Conservation (phyloP, 495 filamentous ascomycete species). For the Trichoderma asperelloides region DNA sequence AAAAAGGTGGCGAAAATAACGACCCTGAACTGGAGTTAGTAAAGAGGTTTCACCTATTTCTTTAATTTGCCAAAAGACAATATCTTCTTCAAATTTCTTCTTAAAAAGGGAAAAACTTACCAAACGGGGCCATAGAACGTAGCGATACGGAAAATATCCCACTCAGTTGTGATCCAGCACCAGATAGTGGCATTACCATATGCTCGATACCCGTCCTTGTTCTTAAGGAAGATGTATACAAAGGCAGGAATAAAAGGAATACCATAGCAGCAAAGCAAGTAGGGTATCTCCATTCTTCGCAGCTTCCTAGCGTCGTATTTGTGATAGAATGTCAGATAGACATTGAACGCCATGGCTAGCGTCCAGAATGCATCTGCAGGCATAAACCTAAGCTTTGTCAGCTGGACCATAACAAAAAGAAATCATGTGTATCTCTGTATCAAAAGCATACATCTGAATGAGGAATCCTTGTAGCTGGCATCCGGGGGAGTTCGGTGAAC, state of each 20-base stretch:
- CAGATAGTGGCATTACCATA: slow-evolving; percentile 77
- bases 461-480: slow-evolving; percentile 75
- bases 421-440: not conserved
- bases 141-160: slow-evolving; percentile 66
- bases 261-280: slow-evolving; percentile 66
- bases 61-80: not conserved
- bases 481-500: slow-evolving; percentile 37
- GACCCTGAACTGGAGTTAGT: slow-evolving; percentile 20
- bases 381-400: slow-evolving; percentile 49
- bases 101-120: slow-evolving; percentile 29
- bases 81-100: not conserved
- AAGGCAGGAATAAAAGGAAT: slow-evolving; percentile 64
- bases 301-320: slow-evolving; percentile 62
- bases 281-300: slow-evolving; percentile 60
- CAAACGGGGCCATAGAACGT: slow-evolving; percentile 81
- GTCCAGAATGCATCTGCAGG: slow-evolving; percentile 75
- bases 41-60: slow-evolving; percentile 21
- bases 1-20: slow-evolving; percentile 57
- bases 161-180: slow-evolving; percentile 66
- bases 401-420: slow-evolving; percentile 11
- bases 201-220: slow-evolving; percentile 39
- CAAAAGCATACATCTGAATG: slow-evolving; percentile 54
- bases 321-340: slow-evolving; percentile 77
- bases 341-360: slow-evolving; percentile 80
- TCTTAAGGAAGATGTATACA: slow-evolving; percentile 55